phyloP scores from a whole-genome alignment of 805 yeast genomes.

The Teunomyces lycoperdinae region DNA sequence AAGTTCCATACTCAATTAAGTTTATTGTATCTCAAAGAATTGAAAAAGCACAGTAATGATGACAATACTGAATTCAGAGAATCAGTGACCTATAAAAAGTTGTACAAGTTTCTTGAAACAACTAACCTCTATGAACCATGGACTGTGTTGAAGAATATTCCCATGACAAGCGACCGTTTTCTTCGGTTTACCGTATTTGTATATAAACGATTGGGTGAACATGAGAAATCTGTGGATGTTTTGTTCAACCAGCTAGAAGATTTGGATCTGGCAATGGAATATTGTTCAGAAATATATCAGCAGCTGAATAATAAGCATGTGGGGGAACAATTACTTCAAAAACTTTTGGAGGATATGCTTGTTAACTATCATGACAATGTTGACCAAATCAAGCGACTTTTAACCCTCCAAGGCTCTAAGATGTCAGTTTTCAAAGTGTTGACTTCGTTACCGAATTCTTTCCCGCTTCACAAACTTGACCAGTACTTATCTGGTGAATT shows the following conservation, averaged over 20 bases:
- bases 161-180: constrained; percentile 29
- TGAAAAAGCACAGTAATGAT: constrained; percentile 12
- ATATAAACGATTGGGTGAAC: constrained; percentile 56
- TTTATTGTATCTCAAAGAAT: constrained; percentile 28
- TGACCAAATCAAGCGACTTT: constrained; percentile 39
- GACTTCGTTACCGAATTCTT: constrained; percentile 48
- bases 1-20: constrained; percentile 36
- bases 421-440: constrained; percentile 47
- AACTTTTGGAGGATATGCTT: constrained; percentile 48
- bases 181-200: constrained; percentile 55
- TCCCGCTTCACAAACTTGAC: constrained; percentile 44
- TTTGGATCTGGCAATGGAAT: constrained; percentile 54
- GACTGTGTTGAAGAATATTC: constrained; percentile 33
- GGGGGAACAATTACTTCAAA: constrained; percentile 49
- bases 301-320: constrained; percentile 26
- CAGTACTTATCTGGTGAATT: constrained; percentile 46
- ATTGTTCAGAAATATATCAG: constrained; percentile 51
- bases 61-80: constrained; percentile 12
- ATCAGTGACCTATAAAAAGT: constrained; percentile 25
- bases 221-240: constrained; percentile 60
- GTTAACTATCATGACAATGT: constrained; percentile 32
- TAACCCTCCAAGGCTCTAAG: constrained; percentile 45
- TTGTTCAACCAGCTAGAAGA: constrained; percentile 57
- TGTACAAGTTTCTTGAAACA: constrained; percentile 29
- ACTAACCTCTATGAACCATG: constrained; percentile 36